Conservation (phyloP, 768 basidiomycete genomes). For the Megacollybia marginata region DNA sequence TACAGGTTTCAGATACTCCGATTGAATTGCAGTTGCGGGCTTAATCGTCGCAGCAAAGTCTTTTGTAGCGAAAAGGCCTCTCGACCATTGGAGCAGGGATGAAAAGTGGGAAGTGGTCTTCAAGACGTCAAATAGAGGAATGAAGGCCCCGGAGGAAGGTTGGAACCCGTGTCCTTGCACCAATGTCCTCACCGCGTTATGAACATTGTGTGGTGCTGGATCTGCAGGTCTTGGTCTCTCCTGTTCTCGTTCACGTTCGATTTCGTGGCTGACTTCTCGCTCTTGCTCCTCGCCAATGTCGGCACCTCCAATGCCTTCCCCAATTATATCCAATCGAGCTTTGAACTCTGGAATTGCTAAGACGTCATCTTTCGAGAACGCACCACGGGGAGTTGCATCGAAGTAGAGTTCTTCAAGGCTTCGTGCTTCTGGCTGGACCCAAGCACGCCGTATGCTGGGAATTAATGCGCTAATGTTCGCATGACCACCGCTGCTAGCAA, state of each 20-base stretch:
- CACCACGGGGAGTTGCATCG: not conserved
- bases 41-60: slow-evolving; percentile 4
- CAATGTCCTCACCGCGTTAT: slow-evolving; percentile 7
- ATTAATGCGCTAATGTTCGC: not conserved
- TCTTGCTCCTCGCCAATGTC: slow-evolving; percentile 10
- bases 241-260: slow-evolving; percentile 13
- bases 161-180: not conserved
- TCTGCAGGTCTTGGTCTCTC: slow-evolving; percentile 6
- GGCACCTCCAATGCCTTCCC: not conserved
- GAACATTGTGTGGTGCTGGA: slow-evolving; percentile 15
- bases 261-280: slow-evolving; percentile 16
- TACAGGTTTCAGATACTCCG: slow-evolving; percentile 19
- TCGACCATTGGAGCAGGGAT: too few species aligned
- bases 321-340: slow-evolving; percentile 4
- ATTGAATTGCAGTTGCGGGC: not conserved
- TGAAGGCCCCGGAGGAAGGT: not conserved
- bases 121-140: not conserved
- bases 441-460: slow-evolving; percentile 1
- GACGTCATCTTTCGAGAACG: not conserved
- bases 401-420: slow-evolving; percentile 17
- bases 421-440: slow-evolving; percentile 22
- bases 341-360: slow-evolving; percentile 4
- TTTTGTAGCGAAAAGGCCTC: slow-evolving; percentile 4
- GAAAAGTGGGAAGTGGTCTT: too few species aligned
- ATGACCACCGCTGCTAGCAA: not conserved